Evolutionary conservation across 176 grass and related monocot genomes (phyloP), one percentile per base, ranked within the genome.

Genomic region (Phoenix dactylifera): DNA sequence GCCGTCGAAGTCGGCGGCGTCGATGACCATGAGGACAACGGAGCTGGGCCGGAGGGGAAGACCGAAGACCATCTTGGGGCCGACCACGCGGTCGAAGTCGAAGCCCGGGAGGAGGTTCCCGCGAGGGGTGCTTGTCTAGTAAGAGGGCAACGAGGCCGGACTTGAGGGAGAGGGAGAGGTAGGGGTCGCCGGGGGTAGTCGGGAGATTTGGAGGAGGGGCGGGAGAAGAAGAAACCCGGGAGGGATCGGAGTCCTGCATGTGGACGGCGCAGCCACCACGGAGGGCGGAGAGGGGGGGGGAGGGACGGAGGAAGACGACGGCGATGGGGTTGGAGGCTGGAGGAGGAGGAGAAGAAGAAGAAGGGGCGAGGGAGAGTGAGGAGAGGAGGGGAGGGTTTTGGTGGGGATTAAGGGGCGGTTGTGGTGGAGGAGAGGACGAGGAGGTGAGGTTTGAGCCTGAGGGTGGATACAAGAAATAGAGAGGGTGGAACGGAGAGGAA

Each of bases 11-110:
- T 92, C 81, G 4, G 81, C 67, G 3, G 87, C 76, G 52, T 92
- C 84, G 0, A 83, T 84, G 17, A 98, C 76, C 28, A 91, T 80
- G 32, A 98, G 84, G 59, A 98, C 83, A 10, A 92, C 51, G n/a
- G 84, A 88, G 29, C 87, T 77, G 51, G 74, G 3, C 93, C 87
- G 7, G 70, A 82, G 1, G 87, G 81, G 18, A 81, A 98, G 51
- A 85, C 67, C 56, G 18, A 81, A 98, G 51, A 85, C 67, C 56
- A 98, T 83, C 50, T 84, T 75, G n/a, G 81, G 87, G 15, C 73
- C 76, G 0, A 91, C 66, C 16, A 74, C 60, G 10, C 70, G 67
- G 0, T 88, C 81, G 55, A 97, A 97, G 63, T 98, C 84, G 67
- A 98, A 92, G 44, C 83, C 78, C 14, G 78, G 84, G 48, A 92